Base-by-base conservation (phyloP, 305 asterid species). In the Fraxinus latifolia region DNA sequence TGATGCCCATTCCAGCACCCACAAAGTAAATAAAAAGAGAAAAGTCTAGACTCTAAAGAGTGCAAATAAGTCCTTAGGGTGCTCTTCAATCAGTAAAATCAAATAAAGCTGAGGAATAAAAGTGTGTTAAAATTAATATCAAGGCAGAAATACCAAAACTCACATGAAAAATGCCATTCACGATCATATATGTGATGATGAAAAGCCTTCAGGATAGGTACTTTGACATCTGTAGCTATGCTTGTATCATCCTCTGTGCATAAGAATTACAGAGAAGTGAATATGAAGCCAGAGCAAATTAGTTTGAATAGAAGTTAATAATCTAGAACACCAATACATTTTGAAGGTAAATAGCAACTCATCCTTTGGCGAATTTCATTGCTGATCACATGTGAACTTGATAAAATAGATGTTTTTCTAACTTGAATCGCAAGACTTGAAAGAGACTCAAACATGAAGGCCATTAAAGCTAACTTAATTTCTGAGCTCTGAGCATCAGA, bases 201-300 rank as follows among this genome's bases (percentile, higher is more conserved):
- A 79, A 89, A 89, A 83, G 84, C 88, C 74, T 76, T 86, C 82
- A 89, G 86, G 75, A 89, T 88, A 71, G 91, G 91, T 39, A 86
- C 90, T 85, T 89, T 89, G 70, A 88, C 87, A 47, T 89, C 92
- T 1, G 88, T 82, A 25, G 87, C 84, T 60, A 89, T 83, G 82
- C 90, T 89, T 32, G 91, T 89, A 76, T 89, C 92, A 72, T 89
- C 92, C 91, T 88, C 92, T 89, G 90, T 80, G 84, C 84, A 31
- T 62, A 84, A 34, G 76, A 74, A 65, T 80, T 0, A 36, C 32
- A 79, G 31, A 82, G 70, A 39, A 17, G 65, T 76, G 76, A 55
- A 75, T 74, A 60, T 14, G 29, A 7, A 23, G 42, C 33, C n/a
- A 21, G 25, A 70, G 67, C 1, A 62, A 23, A 62, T 23, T 62